Conservation (phyloP, 345 rosid genomes). For the Syzygium aqueum region DNA sequence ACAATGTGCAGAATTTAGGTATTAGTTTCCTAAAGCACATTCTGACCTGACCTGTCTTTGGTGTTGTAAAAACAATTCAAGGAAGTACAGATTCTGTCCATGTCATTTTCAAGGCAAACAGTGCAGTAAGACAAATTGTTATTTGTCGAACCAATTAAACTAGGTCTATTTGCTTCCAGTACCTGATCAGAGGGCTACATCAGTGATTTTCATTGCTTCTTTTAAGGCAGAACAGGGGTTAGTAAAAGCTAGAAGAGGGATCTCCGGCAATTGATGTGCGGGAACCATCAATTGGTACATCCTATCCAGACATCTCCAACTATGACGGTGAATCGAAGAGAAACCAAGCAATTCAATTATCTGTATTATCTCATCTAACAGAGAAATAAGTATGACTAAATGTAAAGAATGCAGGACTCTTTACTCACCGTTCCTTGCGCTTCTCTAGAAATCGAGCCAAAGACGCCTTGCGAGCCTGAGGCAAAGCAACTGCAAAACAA, state of each 20-base stretch:
- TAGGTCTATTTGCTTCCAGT: background rate
- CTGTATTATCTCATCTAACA: background rate
- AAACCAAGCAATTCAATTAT: background rate
- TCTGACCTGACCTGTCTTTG: background rate
- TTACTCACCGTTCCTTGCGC: slow-evolving; percentile 74
- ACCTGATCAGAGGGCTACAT: background rate
- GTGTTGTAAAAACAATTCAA: background rate
- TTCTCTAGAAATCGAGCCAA: slow-evolving; percentile 88
- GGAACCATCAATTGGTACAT: background rate
- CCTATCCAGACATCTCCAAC: background rate
- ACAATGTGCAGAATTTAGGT: background rate
- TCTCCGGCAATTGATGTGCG: background rate
- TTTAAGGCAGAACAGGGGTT: background rate
- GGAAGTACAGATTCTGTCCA: background rate
- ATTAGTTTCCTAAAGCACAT: background rate
- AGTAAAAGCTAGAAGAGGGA: background rate
- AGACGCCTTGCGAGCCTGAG: slow-evolving; percentile 88
- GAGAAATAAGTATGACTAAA: background rate
- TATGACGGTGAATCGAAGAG: background rate
- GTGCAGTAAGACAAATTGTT: background rate
- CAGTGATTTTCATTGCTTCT: background rate
- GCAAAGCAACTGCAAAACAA: slow-evolving; percentile 21
- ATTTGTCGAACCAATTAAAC: background rate
- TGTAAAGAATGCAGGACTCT: background rate
- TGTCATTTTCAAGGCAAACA: background rate